Conservation (phyloP, 176 grass and related monocot species). For the maize (Zea mays) region Zm-B73-REFERENCE-NAM-5.0 NC_050099.1:70757501-70758000, state of each 20-base stretch:
- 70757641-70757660: too few species aligned
- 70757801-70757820: neutral
- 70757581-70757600: too few species aligned
- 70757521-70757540: too few species aligned
- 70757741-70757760: neutral
- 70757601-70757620: too few species aligned
- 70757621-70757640: too few species aligned
- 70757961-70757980: conserved; percentile 13
- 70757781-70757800: neutral
- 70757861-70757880: conserved; percentile 25
- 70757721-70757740: too few species aligned
- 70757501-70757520: too few species aligned
- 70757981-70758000: conserved; percentile 22
- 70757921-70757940: neutral
- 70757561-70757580: too few species aligned
- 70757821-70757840: neutral
- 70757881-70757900: neutral
- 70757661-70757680: too few species aligned
- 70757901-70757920: neutral
- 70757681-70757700: too few species aligned
- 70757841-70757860: neutral
- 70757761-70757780: neutral
- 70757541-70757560: too few species aligned
- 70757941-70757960: neutral
- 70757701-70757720: too few species aligned